Percentiles rank a stretch among this genome's conserved stretches.
phyloP scores from a whole-genome alignment of 2,329 filamentous ascomycete species.

The Aspergillus texensis region DNA sequence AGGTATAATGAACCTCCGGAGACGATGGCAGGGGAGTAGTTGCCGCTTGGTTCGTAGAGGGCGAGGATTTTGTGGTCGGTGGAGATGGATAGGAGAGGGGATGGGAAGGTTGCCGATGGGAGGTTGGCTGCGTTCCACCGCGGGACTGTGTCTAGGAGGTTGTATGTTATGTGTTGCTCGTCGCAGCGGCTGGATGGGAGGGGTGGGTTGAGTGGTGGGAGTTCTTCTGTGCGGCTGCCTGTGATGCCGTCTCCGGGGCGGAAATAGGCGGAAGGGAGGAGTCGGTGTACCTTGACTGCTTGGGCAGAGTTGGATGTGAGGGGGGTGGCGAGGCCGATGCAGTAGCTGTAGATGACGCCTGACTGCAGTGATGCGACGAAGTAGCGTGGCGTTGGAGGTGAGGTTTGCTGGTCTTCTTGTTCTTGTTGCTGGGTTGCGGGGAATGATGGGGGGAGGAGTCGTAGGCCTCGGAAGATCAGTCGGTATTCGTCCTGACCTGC shows the following conservation, averaged over 20 bases:
- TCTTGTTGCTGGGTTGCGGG: slow-evolving; percentile 2
- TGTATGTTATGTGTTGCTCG: slow-evolving; percentile 7
- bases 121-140: slow-evolving; percentile 23
- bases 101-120: slow-evolving; percentile 16
- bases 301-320: neutral
- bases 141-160: slow-evolving; percentile 8
- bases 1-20: slow-evolving; percentile 23
- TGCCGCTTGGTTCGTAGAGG: slow-evolving; percentile 22
- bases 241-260: slow-evolving; percentile 3
- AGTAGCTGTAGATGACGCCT: slow-evolving; percentile 17
- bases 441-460: slow-evolving; percentile 16
- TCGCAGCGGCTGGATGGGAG: neutral
- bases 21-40: slow-evolving; percentile 17
- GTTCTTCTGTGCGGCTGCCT: neutral
- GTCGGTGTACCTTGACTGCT: slow-evolving; percentile 10
- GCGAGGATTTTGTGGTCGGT: slow-evolving; percentile 19
- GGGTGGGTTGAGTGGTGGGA: neutral
- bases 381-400: slow-evolving; percentile 6
- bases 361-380: slow-evolving; percentile 23
- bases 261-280: slow-evolving; percentile 15
- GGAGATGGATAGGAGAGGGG: slow-evolving; percentile 18
- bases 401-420: neutral
- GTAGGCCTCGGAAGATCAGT: slow-evolving; percentile 18
- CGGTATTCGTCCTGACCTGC: slow-evolving; percentile 11
- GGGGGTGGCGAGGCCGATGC: slow-evolving; percentile 18